These are phyloP conservation scores for Naematelia aurantialba DNA, from an alignment of 768 basidiomycete genomes.

Conservation along the genomic window DNA sequence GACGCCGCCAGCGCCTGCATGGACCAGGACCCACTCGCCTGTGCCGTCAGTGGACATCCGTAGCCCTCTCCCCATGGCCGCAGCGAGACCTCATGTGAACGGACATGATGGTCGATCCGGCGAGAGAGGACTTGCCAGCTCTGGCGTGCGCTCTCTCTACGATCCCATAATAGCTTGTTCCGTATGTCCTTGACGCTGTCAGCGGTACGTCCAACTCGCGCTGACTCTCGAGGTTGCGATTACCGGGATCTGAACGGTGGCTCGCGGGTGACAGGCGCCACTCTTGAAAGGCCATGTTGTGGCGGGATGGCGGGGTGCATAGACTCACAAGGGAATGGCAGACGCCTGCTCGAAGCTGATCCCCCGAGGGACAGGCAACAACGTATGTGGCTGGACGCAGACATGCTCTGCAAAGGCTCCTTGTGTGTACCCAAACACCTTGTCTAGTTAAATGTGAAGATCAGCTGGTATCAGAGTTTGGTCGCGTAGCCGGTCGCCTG, in stretches of 20 bases:
- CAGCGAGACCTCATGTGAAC: not conserved
- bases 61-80: not conserved
- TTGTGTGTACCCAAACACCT: constrained; percentile 78
- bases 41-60: not conserved
- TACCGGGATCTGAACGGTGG: too few species aligned
- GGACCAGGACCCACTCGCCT: constrained; percentile 90
- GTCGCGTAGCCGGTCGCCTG: too few species aligned
- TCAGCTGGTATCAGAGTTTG: not conserved
- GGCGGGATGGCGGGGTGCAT: too few species aligned
- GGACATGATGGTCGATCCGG: not conserved
- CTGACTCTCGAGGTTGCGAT: too few species aligned
- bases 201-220: too few species aligned
- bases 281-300: too few species aligned
- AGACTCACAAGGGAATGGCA: constrained; percentile 63
- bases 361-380: constrained; percentile 68
- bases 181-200: constrained; percentile 55
- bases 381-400: constrained; percentile 55
- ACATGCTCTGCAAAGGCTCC: constrained; percentile 79
- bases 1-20: constrained; percentile 94
- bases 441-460: constrained; percentile 54
- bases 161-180: constrained; percentile 87
- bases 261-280: too few species aligned
- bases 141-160: constrained; percentile 78
- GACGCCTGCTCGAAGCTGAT: constrained; percentile 83
- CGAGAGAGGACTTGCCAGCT: constrained; percentile 59